Conservation (phyloP, 2,329 filamentous ascomycete genomes). For the Lasiodiplodia gonubiensis region DNA sequence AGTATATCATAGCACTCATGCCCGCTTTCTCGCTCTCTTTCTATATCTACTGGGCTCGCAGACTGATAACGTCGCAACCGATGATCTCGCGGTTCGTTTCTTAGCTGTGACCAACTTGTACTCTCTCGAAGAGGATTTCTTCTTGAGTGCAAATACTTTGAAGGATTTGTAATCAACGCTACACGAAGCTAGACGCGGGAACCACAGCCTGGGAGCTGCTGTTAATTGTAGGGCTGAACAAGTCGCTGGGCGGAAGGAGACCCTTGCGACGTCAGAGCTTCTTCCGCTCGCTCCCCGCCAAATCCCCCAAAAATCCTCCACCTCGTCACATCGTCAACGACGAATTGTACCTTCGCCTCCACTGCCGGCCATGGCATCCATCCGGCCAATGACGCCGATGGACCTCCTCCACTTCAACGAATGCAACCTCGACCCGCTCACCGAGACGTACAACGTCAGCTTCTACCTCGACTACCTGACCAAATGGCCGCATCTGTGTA, state of each 20-base stretch:
- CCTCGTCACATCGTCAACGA: slow-evolving; percentile 9
- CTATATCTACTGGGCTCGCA: not conserved
- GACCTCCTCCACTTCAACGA: slow-evolving; percentile 91
- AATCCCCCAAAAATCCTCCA: slow-evolving; percentile 27
- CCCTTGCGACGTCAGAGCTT: slow-evolving; percentile 14
- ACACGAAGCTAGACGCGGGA: not conserved
- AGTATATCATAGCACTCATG: not conserved
- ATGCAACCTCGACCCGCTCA: slow-evolving; percentile 93
- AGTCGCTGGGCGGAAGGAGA: not conserved
- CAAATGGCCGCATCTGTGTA: slow-evolving; percentile 94
- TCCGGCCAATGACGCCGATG: slow-evolving; percentile 67
- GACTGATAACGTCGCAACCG: not conserved
- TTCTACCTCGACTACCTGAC: slow-evolving; percentile 97
- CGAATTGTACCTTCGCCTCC: not conserved
- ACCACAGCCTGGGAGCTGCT: not conserved
- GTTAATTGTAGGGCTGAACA: slow-evolving; percentile 11
- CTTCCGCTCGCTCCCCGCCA: not conserved
- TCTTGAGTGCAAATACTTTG: not conserved
- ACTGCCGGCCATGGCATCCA: slow-evolving; percentile 22
- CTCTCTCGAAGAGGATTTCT: no score
- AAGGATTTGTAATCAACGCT: not conserved
- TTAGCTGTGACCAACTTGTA: no score
- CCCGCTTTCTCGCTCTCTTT: not conserved
- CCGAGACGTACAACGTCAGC: slow-evolving; percentile 94
- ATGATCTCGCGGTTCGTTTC: not conserved